phyloP scores from a whole-genome alignment of 73 alveolate genomes.

The Tetrahymena malaccensis region DNA sequence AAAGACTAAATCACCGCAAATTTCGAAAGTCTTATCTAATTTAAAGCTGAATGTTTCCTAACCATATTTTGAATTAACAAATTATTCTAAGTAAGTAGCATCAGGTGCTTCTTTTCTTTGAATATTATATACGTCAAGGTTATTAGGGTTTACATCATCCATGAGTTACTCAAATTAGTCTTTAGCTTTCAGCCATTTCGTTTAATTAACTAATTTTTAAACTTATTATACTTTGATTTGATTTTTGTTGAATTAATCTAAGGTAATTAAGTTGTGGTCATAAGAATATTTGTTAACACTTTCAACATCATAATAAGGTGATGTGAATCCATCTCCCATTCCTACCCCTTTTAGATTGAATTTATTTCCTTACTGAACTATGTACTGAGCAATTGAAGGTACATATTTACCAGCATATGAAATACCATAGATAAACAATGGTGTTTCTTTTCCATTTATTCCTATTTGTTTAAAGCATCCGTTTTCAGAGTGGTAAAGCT shows the following conservation, averaged over 20 bases:
- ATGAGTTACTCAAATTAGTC: background rate
- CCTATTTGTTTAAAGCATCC: conserved; percentile 15
- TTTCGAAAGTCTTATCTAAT: background rate
- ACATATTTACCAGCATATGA: conserved; percentile 36
- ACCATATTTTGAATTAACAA: background rate
- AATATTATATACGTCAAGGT: conserved; percentile 16
- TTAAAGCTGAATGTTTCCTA: background rate
- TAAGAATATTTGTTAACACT: conserved; percentile 4
- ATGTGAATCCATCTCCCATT: conserved; percentile 35
- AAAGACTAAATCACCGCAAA: conserved; percentile 1
- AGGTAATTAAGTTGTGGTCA: background rate
- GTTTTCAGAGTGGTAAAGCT: background rate
- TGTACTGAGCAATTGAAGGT: conserved; percentile 18
- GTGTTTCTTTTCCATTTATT: background rate
- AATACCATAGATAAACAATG: conserved; percentile 31
- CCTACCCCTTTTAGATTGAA: conserved; percentile 28
- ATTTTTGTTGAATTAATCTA: background rate
- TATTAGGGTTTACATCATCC: background rate
- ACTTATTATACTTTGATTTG: background rate
- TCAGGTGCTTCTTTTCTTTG: background rate
- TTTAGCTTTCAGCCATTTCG: background rate
- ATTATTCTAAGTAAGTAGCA: background rate
- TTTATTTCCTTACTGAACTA: background rate
- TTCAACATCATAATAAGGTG: conserved; percentile 14
- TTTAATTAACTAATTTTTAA: background rate